Evolutionary conservation across 2,329 filamentous ascomycete species (phyloP).

Genomic region (Penicillium sp.): DNA sequence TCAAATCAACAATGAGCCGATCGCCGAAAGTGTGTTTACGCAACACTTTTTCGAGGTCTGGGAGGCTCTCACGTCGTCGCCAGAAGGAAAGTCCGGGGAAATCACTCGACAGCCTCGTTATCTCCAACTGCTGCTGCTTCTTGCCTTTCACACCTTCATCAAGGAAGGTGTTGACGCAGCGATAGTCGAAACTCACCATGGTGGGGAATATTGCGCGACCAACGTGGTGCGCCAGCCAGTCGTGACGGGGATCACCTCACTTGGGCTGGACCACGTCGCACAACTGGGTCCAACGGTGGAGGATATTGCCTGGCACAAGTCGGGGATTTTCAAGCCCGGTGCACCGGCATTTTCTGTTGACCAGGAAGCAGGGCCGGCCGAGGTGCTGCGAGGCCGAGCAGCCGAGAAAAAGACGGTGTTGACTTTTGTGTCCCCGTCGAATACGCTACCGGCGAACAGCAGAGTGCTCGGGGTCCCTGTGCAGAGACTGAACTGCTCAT

Average conservation of each 20-base stretch:
- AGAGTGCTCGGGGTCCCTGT: neutral
- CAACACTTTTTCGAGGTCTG: neutral
- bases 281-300: slow-evolving; percentile 54
- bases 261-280: neutral
- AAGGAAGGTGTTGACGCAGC: slow-evolving; percentile 56
- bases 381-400: neutral
- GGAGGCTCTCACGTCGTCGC: neutral
- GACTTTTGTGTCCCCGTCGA: neutral
- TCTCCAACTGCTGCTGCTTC: slow-evolving; percentile 56
- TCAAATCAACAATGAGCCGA: slow-evolving; percentile 28
- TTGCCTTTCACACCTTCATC: slow-evolving; percentile 56
- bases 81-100: neutral
- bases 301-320: slow-evolving; percentile 68
- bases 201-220: slow-evolving; percentile 62
- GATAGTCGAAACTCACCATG: slow-evolving; percentile 62
- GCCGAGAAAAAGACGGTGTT: neutral
- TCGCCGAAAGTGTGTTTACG: slow-evolving; percentile 19
- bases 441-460: neutral
- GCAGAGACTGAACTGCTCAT: neutral
- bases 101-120: slow-evolving; percentile 24
- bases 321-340: slow-evolving; percentile 60
- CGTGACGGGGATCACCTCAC: slow-evolving; percentile 47
- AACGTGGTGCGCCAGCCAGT: slow-evolving; percentile 56
- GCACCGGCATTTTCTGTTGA: slow-evolving; percentile 52
- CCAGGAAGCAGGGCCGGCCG: slow-evolving; percentile 38